phyloP scores from a whole-genome alignment of 768 basidiomycete genomes.

The Pleurotus citrinopileatus region DNA sequence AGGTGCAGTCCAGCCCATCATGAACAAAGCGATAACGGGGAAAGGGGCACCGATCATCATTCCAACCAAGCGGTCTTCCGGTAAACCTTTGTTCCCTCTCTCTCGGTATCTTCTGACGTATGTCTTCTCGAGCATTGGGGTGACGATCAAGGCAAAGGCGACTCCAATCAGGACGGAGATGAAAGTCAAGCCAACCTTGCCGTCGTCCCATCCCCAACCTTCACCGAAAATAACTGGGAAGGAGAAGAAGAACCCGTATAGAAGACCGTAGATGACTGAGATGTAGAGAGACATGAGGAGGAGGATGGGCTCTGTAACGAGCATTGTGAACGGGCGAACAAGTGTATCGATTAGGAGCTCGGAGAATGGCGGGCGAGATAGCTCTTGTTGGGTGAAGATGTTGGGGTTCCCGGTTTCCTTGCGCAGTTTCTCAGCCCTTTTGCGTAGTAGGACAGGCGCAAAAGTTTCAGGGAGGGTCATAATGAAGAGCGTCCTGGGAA shows the following conservation, averaged over 20 bases:
- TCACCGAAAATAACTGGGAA: conserved; percentile 37
- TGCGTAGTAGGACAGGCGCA: conserved; percentile 38
- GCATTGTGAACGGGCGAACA: conserved; percentile 40
- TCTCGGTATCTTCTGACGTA: conserved; percentile 28
- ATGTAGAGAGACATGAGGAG: conserved; percentile 43
- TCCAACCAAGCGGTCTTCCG: conserved; percentile 37
- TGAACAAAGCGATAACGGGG: conserved; percentile 30
- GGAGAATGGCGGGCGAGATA: conserved; percentile 28
- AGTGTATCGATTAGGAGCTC: conserved; percentile 37
- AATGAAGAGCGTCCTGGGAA: conserved; percentile 13
- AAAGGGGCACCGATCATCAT: conserved; percentile 36
- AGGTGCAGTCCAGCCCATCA: conserved; percentile 41
- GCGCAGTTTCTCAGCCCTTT: conserved; percentile 35
- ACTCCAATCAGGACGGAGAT: conserved; percentile 37
- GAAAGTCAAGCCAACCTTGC: conserved; percentile 35
- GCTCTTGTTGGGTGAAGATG: conserved; percentile 40
- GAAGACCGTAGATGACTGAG: conserved; percentile 38
- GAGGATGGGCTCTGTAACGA: conserved; percentile 43
- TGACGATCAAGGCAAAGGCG: conserved; percentile 28
- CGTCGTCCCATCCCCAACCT: conserved; percentile 32
- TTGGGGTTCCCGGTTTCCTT: conserved; percentile 30
- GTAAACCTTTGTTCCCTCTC: conserved; percentile 35
- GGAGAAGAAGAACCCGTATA: conserved; percentile 15
- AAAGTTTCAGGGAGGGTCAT: conserved; percentile 42
- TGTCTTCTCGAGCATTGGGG: conserved; percentile 29